Base-by-base conservation (phyloP, 139 green algal species). In the Coelastrella sp. region DNA sequence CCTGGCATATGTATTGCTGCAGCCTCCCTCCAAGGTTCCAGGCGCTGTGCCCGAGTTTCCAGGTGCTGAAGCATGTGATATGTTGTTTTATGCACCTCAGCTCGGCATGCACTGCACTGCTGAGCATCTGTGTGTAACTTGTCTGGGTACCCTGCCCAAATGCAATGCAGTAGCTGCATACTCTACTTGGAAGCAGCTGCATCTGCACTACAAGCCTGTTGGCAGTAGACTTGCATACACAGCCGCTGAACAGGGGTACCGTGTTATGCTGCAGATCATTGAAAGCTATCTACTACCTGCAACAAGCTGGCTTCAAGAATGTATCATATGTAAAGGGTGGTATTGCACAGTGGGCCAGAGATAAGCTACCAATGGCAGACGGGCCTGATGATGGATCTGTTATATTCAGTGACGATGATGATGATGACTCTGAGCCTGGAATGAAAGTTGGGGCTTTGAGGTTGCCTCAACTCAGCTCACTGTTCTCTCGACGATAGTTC, bases 201-300 rank as follows among this genome's bases (percentile, higher is more conserved):
- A 47, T 8, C 80, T 23, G 16, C 20, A 83, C 58, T 6, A 20
- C 76, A 64, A 64, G 47, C 7, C 19, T 11, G 20, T 22, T 71
- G 61, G 5, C 4, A 16, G 20, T 60, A 68, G 0, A 16, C 17
- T 8, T 64, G 83, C 4, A 3, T 23, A 71, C 4, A 32, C n/a
- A 60, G 23, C 60, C 64, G 83, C 64, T 60, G 81, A 68, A 32
- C 23, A 68, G 2, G 83, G 54, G 20, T 82, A n/a, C 59, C 47
- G 0, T 76, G 22, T 54, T 59, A 14, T 82, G 20, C 32, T 82
- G 68, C 56, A 90, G 85, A 73, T 90, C 85, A 4, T 54, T 86
- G 59, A 90, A 92, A 66, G 90, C 90, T 5, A 54, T 83, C 78
- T 92, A 90, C 58, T 92, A 83, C 85, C 85, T 92, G 58, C 84